These are phyloP conservation scores for Arachis monticola DNA, from an alignment of 331 rosid genomes.

Conservation along the genomic window DNA sequence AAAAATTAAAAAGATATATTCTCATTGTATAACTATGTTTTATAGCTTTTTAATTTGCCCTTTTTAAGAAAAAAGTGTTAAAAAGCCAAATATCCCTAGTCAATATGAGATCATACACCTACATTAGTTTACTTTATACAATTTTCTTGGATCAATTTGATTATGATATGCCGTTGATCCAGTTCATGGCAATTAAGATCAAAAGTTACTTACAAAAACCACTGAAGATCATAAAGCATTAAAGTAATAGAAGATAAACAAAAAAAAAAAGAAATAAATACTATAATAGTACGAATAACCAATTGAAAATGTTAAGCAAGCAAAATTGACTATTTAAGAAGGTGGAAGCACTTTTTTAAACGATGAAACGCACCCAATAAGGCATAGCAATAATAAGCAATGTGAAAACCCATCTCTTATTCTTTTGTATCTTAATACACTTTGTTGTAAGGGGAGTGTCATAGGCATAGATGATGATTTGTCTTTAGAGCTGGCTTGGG, in stretches of 20 bases:
- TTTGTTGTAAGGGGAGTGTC: conserved; percentile 40
- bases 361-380: conserved; percentile 30
- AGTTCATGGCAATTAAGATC: conserved; percentile 16
- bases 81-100: conserved; percentile 5
- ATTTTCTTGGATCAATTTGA: conserved; percentile 28
- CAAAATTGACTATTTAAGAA: conserved; percentile 21
- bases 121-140: conserved; percentile 15
- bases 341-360: conserved; percentile 52
- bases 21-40: conserved; percentile 33
- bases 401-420: neutral
- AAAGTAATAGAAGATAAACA: conserved; percentile 21
- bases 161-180: neutral
- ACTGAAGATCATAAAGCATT: conserved; percentile 24
- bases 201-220: conserved; percentile 26
- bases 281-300: neutral
- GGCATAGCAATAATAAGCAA: conserved; percentile 23
- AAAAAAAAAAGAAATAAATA: neutral
- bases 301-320: conserved; percentile 19
- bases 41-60: conserved; percentile 17
- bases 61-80: conserved; percentile 24
- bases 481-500: conserved; percentile 48
- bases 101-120: conserved; percentile 17
- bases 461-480: neutral
- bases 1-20: too few species aligned
- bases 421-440: conserved; percentile 4